Base-by-base conservation (phyloP, 768 basidiomycete genomes). In the Russula compacta region DNA sequence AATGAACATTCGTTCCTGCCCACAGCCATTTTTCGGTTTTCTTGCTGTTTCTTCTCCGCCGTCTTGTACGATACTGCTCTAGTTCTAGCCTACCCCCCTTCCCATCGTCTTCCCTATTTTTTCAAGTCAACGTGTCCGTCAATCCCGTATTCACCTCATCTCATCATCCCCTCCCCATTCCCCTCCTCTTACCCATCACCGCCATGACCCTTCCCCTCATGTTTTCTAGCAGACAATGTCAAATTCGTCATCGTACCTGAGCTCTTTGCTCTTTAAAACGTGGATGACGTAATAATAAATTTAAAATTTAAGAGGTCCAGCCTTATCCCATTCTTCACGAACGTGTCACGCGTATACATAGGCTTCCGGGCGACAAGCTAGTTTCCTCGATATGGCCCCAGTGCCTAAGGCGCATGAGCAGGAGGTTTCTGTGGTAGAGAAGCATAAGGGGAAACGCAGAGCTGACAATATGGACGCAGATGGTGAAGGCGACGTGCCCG, bases 381-480 rank as follows among this genome's bases (percentile, higher is more conserved):
- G 24, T 12, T 15, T 19, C 9, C 6, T 36, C 29, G 5, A 32
- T 35, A 61, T 89, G 88, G 78, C 86, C 46, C 82, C 86, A 5
- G 68, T 87, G 39, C 72, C 87, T 51, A 87, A 83, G 72, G 77
- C 77, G 4, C 85, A 84, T 67, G 81, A 80, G 59, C 75, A 75
- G 21, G 85, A 86, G 68, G 80, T 81, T 19, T 70, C 75, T 12
- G 65, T 69, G 14, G 4, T 15, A 19, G 57, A 42, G 32, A 77
- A 73, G 59, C 58, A 67, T 17, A 83, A 81, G 64, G 74, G 73
- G 19, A 87, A 90, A 71, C 79, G 86, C 63, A 88, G 86, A 69
- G 78, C 79, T 39, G 84, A 83, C 58, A 81, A 79, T 7, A 77
- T 82, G 66, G 83, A 84, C 60, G 80, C 78, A 71, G 82, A 88